Base-by-base conservation (phyloP, 441 rosid species). In the Capsella rubella region DNA sequence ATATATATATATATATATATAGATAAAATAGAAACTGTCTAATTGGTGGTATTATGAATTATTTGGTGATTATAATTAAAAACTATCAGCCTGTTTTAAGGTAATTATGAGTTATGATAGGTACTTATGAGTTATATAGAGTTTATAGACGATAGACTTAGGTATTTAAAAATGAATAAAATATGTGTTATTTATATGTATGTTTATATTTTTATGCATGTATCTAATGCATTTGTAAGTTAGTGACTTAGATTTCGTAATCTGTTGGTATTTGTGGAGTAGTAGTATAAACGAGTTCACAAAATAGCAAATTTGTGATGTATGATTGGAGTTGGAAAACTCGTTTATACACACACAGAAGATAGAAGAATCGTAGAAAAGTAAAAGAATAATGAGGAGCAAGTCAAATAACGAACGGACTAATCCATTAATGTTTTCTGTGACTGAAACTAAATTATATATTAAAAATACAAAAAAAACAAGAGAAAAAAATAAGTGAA, bases 361-460 rank as follows among this genome's bases (percentile, higher is more conserved):
- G 35, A 54, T 2, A 40, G 52, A 71, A 52, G 57, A 21, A 45
- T 50, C 51, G 25, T 1, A 27, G n/a, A 61, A 49, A 61, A 71
- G 75, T 71, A 40, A 40, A 16, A 32, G 6, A 39, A 18, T 8
- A 66, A 58, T 21, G 71, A 66, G 60, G 72, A 74, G 78, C n/a
- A 18, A 60, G 68, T 67, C 68, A 74, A 60, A 75, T 65, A 57
- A 57, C n/a, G 3, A 42, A 60, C 25, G 6, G 68, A 67, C 55
- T 60, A 60, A 29, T 52, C 64, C 62, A 61, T 25, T 37, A 61
- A n/a, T 42, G 6, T 47, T 52, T 34, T 52, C 25, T 66, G 61
- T 42, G 56, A 15, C 10, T 18, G 0, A 39, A 74, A 66, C 14
- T 27, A 15, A 31, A 49, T 34, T 34, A 39, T 21, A 8, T n/a